Conservation (phyloP, 768 basidiomycete genomes). For the Clavulina sp. region DNA sequence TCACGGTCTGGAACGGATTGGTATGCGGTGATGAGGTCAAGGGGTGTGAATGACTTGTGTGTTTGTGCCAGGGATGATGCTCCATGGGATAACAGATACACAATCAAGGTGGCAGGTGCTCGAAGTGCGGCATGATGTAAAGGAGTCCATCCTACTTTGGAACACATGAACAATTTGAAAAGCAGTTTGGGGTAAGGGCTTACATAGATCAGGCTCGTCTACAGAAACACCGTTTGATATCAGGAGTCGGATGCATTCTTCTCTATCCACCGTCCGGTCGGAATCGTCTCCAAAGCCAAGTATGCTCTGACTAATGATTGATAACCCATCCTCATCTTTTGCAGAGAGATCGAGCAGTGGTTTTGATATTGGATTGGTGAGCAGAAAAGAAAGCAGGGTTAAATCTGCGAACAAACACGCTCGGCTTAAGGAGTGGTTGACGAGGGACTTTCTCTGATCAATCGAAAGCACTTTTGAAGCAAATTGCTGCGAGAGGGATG, state of each 20-base stretch:
- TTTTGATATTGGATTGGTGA: conserved; percentile 51
- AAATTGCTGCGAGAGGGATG: conserved; percentile 44
- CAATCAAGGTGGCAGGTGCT: conserved; percentile 78
- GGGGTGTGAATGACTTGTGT: conserved; percentile 59
- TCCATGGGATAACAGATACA: conserved; percentile 82
- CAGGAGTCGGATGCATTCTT: conserved; percentile 72
- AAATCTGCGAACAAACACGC: conserved; percentile 68
- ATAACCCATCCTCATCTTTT: conserved; percentile 75
- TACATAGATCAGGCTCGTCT: conserved; percentile 42
- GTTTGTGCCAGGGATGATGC: conserved; percentile 70
- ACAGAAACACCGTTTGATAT: conserved; percentile 63
- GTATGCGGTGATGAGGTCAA: conserved; percentile 80
- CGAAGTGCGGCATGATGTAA: conserved; percentile 82
- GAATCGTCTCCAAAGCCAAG: conserved; percentile 69
- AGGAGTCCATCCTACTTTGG: conserved; percentile 81
- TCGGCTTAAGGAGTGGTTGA: conserved; percentile 55
- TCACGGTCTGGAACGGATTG: conserved; percentile 64
- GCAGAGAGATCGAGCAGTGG: conserved; percentile 45
- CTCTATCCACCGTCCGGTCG: conserved; percentile 74
- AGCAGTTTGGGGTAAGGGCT: conserved; percentile 12
- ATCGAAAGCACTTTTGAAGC: conserved; percentile 52
- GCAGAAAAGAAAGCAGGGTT: conserved; percentile 48
- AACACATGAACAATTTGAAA: neutral
- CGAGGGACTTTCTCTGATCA: conserved; percentile 48
- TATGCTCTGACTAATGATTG: conserved; percentile 58